Evolutionary conservation across 208 protist species (phyloP).

Genomic region (Leishmania major): DNA sequence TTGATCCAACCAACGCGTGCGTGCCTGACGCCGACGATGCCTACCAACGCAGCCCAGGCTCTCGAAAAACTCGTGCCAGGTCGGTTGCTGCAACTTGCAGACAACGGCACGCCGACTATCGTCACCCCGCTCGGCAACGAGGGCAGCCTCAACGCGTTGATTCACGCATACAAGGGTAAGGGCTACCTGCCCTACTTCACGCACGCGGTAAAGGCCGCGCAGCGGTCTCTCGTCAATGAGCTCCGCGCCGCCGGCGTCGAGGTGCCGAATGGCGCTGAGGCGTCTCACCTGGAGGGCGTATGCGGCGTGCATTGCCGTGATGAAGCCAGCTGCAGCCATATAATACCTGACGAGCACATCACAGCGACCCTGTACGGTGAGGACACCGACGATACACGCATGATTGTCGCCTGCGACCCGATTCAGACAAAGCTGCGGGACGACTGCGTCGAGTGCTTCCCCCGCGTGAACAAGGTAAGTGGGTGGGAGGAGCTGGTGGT

Average conservation of each 20-base stretch:
- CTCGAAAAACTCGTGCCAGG: not conserved
- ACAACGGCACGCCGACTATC: not conserved
- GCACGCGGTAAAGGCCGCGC: not conserved
- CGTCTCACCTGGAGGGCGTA: conserved; percentile 4
- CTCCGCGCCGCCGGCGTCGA: conserved; percentile 16
- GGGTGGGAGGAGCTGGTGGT: conserved; percentile 9
- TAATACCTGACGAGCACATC: not conserved
- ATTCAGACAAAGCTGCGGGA: conserved; percentile 22
- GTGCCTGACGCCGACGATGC: not conserved
- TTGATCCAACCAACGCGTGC: not conserved
- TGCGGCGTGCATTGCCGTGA: conserved; percentile 14
- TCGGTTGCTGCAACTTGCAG: not conserved
- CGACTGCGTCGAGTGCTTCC: conserved; percentile 27
- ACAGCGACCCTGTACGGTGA: not conserved
- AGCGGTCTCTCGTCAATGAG: not conserved
- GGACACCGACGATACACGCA: conserved; percentile 3
- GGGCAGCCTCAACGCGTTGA: not conserved
- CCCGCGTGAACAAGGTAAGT: not conserved
- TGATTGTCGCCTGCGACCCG: conserved; percentile 22
- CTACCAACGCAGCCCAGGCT: not conserved
- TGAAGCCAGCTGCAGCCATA: conserved; percentile 12
- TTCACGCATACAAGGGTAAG: not conserved
- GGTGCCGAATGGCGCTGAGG: not conserved
- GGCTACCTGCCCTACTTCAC: conserved; percentile 14
- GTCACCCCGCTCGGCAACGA: conserved; percentile 15